phyloP scores from a whole-genome alignment of 2,329 filamentous ascomycete species.

The Aureobasidium sp. region DNA sequence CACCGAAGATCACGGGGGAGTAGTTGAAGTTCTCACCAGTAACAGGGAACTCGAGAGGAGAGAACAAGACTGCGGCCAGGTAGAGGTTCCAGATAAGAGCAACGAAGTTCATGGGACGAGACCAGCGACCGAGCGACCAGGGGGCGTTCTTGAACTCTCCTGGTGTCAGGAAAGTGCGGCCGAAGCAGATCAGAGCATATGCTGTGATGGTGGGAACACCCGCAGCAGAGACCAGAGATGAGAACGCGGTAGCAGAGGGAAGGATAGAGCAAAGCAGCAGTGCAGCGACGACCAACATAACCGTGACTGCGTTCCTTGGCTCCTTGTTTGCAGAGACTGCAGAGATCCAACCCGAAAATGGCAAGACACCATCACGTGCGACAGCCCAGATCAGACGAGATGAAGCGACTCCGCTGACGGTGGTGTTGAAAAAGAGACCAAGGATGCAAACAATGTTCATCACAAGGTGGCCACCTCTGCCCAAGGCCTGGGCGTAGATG shows the following conservation, averaged over 20 bases:
- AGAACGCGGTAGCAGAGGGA: slow-evolving; percentile 39
- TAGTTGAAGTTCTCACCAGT: slow-evolving; percentile 27
- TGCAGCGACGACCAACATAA: slow-evolving; percentile 47
- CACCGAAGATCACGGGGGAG: slow-evolving; percentile 30
- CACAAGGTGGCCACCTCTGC: slow-evolving; percentile 48
- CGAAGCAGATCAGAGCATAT: slow-evolving; percentile 37
- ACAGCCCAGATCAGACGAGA: slow-evolving; percentile 56
- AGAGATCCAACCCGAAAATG: slow-evolving; percentile 51
- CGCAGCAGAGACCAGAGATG: slow-evolving; percentile 30
- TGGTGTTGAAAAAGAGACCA: slow-evolving; percentile 47
- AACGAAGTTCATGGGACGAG: slow-evolving; percentile 28
- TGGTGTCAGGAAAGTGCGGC: slow-evolving; percentile 30
- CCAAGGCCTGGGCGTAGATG: slow-evolving; percentile 49
- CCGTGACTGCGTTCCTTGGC: slow-evolving; percentile 51
- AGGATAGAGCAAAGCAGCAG: slow-evolving; percentile 52
- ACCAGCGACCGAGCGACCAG: slow-evolving; percentile 30
- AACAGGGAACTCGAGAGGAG: slow-evolving; percentile 29
- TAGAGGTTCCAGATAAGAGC: slow-evolving; percentile 32
- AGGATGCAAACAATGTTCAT: slow-evolving; percentile 52
- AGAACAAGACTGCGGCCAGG: slow-evolving; percentile 30
- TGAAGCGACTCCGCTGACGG: slow-evolving; percentile 50
- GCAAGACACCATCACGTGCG: slow-evolving; percentile 52
- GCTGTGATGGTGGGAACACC: slow-evolving; percentile 33
- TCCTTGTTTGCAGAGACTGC: slow-evolving; percentile 46
- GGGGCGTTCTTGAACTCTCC: slow-evolving; percentile 26